These are phyloP conservation scores for Ogataea neopini DNA, from an alignment of 805 yeast genomes.

Conservation along the genomic window DNA sequence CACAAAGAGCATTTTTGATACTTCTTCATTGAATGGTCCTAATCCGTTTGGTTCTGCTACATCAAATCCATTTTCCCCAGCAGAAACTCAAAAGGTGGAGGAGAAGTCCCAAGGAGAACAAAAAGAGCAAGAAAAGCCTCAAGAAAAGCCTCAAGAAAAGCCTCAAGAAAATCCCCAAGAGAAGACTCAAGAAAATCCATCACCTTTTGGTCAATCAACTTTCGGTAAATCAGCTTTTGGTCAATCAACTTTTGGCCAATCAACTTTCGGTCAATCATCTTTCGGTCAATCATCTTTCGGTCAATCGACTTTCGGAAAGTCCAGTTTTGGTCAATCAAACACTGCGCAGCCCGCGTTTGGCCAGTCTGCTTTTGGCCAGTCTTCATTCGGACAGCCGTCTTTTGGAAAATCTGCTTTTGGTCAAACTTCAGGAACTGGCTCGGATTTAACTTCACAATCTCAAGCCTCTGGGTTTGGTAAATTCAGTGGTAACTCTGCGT, in stretches of 20 bases:
- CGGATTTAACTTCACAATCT: neutral
- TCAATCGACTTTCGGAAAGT: slow-evolving; percentile 17
- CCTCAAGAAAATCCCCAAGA: neutral
- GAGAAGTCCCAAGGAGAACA: no score
- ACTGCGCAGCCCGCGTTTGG: slow-evolving; percentile 30
- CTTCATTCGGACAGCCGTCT: slow-evolving; percentile 1
- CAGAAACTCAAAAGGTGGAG: neutral
- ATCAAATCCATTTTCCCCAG: neutral
- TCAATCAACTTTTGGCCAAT: slow-evolving; percentile 27
- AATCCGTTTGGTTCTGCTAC: neutral
- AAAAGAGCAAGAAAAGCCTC: no score
- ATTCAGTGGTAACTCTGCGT: slow-evolving; percentile 1
- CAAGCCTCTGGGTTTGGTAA: slow-evolving; percentile 1
- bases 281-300: slow-evolving; percentile 28
- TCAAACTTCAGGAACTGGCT: neutral
- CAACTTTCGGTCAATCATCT: slow-evolving; percentile 30
- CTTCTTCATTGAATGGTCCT: neutral
- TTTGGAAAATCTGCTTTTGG: neutral
- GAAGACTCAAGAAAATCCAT: neutral
- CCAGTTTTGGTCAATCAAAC: slow-evolving; percentile 12
- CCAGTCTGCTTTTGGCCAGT: slow-evolving; percentile 8
- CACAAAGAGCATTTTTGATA: slow-evolving; percentile 3
- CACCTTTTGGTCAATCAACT: slow-evolving; percentile 8
- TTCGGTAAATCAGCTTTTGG: slow-evolving; percentile 6
- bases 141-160: neutral